phyloP scores from a whole-genome alignment of 129 eudicot species.

The Oenanthe sinensis region DNA sequence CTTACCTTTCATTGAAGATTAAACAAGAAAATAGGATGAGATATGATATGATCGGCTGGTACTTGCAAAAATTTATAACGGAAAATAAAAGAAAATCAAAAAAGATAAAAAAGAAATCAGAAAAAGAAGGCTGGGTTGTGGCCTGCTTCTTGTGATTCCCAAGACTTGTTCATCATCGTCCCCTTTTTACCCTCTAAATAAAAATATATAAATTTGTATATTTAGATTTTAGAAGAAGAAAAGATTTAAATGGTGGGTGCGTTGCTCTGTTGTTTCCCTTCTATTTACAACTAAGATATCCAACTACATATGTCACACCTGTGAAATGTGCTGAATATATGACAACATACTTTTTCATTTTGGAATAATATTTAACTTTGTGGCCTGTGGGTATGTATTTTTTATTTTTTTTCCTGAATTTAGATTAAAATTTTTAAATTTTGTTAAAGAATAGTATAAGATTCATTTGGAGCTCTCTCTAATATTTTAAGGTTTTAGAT shows the following conservation, averaged over 20 bases:
- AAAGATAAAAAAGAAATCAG: neutral
- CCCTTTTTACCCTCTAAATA: neutral
- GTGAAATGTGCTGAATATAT: neutral
- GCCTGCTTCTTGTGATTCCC: conserved; percentile 5
- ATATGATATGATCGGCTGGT: neutral
- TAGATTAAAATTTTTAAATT: too few relatives aligned
- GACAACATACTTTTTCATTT: neutral
- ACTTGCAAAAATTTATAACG: neutral
- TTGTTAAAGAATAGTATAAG: too few relatives aligned
- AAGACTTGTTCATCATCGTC: conserved; percentile 5
- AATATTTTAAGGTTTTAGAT: too few relatives aligned
- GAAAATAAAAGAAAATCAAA: neutral
- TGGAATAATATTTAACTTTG: too few relatives aligned
- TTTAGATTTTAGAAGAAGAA: neutral
- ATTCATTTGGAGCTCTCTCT: too few relatives aligned
- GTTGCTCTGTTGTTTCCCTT: neutral
- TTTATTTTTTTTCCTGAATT: neutral
- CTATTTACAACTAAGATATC: neutral
- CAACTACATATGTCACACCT: too few relatives aligned
- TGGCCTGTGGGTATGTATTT: too few relatives aligned
- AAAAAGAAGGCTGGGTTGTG: conserved; percentile 3
- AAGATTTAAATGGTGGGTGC: neutral
- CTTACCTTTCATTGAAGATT: neutral
- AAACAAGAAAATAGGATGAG: neutral
- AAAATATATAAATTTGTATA: neutral